A percentile compares a stretch with the other conserved stretches of the same genome.
These are phyloP conservation scores for Termitomyces titanicus DNA, from an alignment of 768 basidiomycete species.

Conservation along the genomic window DNA sequence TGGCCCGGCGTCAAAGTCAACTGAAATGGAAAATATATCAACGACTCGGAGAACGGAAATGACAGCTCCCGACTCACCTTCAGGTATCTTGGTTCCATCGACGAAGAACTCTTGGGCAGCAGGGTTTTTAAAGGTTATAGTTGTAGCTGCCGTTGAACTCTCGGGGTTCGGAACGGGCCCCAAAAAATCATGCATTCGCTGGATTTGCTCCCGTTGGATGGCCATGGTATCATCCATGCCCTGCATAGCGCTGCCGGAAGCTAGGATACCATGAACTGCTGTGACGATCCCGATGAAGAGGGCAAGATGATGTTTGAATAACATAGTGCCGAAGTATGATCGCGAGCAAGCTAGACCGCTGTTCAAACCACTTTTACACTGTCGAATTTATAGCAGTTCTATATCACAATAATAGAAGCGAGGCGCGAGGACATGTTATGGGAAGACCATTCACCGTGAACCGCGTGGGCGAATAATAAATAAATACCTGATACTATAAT, in stretches of 20 bases:
- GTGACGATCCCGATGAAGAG: conserved; percentile 15
- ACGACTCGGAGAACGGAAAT: not conserved
- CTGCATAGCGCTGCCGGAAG: conserved; percentile 28
- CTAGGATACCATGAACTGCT: conserved; percentile 14
- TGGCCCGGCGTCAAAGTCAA: conserved; percentile 65
- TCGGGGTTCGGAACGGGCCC: conserved; percentile 21
- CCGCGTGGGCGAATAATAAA: conserved; percentile 1
- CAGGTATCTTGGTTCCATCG: conserved; percentile 43
- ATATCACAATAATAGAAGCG: conserved; percentile 10
- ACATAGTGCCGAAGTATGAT: not conserved
- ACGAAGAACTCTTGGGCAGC: conserved; percentile 48
- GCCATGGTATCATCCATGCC: conserved; percentile 39
- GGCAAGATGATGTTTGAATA: not conserved
- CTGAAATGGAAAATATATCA: conserved; percentile 20
- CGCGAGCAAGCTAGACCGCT: not conserved
- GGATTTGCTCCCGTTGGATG: conserved; percentile 45
- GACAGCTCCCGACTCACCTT: conserved; percentile 26
- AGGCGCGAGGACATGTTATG: conserved; percentile 4
- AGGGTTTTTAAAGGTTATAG: conserved; percentile 62
- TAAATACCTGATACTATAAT: too few relatives aligned
- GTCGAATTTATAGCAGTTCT: conserved; percentile 2
- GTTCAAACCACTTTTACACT: not conserved
- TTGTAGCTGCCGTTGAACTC: conserved; percentile 19
- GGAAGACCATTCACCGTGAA: conserved; percentile 2
- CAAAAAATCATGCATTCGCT: conserved; percentile 35